Evolutionary conservation across 1,284 basidiomycete genomes (phyloP).

Genomic region (Cerioporus squamosus): DNA sequence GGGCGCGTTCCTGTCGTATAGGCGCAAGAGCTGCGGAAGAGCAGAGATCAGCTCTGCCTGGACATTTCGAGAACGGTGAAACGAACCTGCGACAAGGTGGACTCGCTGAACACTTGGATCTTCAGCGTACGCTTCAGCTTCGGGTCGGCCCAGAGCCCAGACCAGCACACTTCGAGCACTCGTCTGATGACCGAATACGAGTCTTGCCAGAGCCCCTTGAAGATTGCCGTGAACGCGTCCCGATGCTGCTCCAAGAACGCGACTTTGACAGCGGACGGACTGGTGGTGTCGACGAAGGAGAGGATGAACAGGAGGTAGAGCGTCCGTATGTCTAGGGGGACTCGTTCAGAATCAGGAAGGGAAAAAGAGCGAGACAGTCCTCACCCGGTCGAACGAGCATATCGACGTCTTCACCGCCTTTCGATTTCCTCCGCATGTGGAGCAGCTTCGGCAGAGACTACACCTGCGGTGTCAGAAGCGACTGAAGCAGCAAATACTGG

Average conservation of each 20-base stretch:
- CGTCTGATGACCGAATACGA: constrained; percentile 56
- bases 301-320: constrained; percentile 70
- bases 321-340: constrained; percentile 69
- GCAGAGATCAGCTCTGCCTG: not conserved
- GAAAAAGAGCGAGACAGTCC: not conserved
- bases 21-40: constrained; percentile 58
- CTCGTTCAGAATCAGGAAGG: not conserved
- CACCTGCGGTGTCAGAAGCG: not conserved
- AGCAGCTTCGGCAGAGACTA: constrained; percentile 71
- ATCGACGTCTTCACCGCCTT: constrained; percentile 43
- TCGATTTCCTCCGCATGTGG: constrained; percentile 67
- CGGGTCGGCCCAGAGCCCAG: constrained; percentile 69
- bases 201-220: constrained; percentile 71
- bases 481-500: not conserved
- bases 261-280: constrained; percentile 55
- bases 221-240: constrained; percentile 63
- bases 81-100: constrained; percentile 62
- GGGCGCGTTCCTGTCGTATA: constrained; percentile 62
- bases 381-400: constrained; percentile 60
- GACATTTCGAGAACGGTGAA: not conserved
- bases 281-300: constrained; percentile 61
- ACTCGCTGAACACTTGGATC: constrained; percentile 68
- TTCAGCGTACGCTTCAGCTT: constrained; percentile 74
- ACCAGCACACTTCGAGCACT: constrained; percentile 70
- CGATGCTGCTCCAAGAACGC: constrained; percentile 70